Evolutionary conservation across 2,329 filamentous ascomycete genomes (phyloP).

Genomic region (Diaporthe caulivora): DNA sequence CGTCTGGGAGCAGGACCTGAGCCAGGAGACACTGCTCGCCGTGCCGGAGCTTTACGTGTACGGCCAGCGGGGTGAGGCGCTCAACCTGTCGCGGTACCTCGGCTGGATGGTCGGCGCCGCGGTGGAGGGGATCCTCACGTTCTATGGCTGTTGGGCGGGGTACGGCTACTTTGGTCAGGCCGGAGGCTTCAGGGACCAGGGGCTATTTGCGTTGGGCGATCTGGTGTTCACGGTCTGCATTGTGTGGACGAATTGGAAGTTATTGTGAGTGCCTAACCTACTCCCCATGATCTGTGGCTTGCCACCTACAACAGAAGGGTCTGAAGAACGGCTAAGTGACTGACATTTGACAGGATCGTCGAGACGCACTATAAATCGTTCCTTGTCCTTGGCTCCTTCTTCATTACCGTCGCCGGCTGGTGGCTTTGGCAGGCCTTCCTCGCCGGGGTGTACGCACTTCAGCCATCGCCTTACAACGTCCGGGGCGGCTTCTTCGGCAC

Average conservation of each 20-base stretch:
- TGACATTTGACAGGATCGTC: conserved; percentile 65
- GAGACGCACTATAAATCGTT: conserved; percentile 82
- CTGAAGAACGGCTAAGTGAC: conserved; percentile 46
- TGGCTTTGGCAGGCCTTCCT: conserved; percentile 81
- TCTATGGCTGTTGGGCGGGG: conserved; percentile 69
- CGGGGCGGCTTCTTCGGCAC: conserved; percentile 72
- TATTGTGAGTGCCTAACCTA: conserved; percentile 68
- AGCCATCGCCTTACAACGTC: conserved; percentile 73
- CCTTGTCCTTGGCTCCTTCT: conserved; percentile 70
- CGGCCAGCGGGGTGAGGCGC: conserved; percentile 78
- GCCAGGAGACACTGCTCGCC: conserved; percentile 86
- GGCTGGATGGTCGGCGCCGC: conserved; percentile 84
- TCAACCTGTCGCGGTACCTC: conserved; percentile 80
- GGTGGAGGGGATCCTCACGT: conserved; percentile 79
- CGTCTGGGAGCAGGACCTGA: conserved; percentile 91
- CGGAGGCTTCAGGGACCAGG: conserved; percentile 71
- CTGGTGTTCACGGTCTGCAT: conserved; percentile 79
- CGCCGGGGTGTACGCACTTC: conserved; percentile 67
- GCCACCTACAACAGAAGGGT: no score
- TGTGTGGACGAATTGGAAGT: conserved; percentile 80
- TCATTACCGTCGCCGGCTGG: conserved; percentile 75
- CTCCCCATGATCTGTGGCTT: background rate
- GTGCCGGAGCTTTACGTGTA: conserved; percentile 91
- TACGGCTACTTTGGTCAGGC: conserved; percentile 57
- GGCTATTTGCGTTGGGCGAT: conserved; percentile 80